Base-by-base conservation (phyloP, 148 eudicot genomes). In the Limonium bicolor region DNA sequence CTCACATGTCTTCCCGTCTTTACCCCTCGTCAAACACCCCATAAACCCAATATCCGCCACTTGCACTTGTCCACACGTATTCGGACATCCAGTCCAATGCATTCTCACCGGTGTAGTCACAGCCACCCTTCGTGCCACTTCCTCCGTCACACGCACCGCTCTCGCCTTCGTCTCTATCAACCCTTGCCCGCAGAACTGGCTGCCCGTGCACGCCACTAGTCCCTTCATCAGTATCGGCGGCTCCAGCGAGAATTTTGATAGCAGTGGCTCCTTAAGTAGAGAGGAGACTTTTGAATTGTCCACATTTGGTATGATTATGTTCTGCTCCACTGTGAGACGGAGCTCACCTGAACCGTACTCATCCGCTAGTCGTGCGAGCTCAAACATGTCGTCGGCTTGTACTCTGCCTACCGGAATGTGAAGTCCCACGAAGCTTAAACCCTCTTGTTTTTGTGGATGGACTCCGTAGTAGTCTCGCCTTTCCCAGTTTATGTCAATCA, bases 11-110 rank as follows among this genome's bases (percentile, higher is more conserved):
- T 80, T 90, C n/a, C 87, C 87, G 28, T 72, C 62, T 38, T 75
- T 73, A 29, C 78, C 71, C 56, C 92, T 80, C 7, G 93, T 43
- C 94, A 72, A 77, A 65, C 97, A 88, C 7, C 97, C 97, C 97
- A 84, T 84, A 52, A 90, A 90, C 26, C 97, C 97, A 6, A 90
- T 84, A 63, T 90, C 97, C 0, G 97, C 97, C 41, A 90, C 97
- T 52, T 90, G 97, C n/a, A 90, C 81, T 48, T 84, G 95, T 18
- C 77, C 97, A 27, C 95, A 90, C 11, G 60, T 70, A 41, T 90
- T 90, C 1, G 95, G 87, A 59, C 97, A 90, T 1, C 97, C 97
- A 0, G 95, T 84, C 97, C 97, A 84, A 56, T 90, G 97, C 97
- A 90, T 90, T 60, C 95, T 67, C 28, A 90, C 76, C 2, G 93